Conservation (phyloP, 495 filamentous ascomycete species). For the Penicillium psychrofluorescens region DNA sequence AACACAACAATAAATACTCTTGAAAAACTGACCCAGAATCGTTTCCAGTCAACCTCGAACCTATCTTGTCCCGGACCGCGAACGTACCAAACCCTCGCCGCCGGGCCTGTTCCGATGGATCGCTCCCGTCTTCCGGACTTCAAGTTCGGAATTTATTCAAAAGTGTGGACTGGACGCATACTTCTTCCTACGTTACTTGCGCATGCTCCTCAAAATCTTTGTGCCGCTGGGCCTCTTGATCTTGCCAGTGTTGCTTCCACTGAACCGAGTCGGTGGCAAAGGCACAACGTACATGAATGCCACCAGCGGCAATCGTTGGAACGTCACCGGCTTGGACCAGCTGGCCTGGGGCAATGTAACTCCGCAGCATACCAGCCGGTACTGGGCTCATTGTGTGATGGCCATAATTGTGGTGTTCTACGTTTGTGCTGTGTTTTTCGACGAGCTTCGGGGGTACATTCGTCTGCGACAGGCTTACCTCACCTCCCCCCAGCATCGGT, state of each 20-base stretch:
- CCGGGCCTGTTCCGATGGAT: constrained; percentile 64
- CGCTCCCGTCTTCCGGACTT: constrained; percentile 63
- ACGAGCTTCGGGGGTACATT: constrained; percentile 84
- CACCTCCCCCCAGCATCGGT: constrained; percentile 89
- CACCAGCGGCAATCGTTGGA: constrained; percentile 24
- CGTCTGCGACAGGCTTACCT: constrained; percentile 89
- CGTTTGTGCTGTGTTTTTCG: constrained; percentile 82
- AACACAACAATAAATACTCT: neutral
- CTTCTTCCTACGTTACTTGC: constrained; percentile 93
- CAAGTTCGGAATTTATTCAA: constrained; percentile 81
- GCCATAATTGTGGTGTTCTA: constrained; percentile 75
- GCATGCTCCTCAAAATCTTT: constrained; percentile 90
- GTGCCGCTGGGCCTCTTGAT: constrained; percentile 70
- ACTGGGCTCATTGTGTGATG: constrained; percentile 84
- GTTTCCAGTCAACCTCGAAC: constrained; percentile 68
- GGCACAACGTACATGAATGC: constrained; percentile 46
- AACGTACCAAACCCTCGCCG: constrained; percentile 67
- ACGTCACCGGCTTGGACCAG: constrained; percentile 66
- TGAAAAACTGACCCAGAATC: constrained; percentile 11
- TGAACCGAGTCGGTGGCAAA: constrained; percentile 72
- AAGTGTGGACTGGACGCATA: constrained; percentile 97
- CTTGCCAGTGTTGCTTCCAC: constrained; percentile 75
- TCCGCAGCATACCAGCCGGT: constrained; percentile 59
- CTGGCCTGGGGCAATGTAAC: constrained; percentile 90
- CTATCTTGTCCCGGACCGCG: constrained; percentile 83